Evolutionary conservation across 2,329 filamentous ascomycete genomes (phyloP).

Genomic region (Microcera coccophila): DNA sequence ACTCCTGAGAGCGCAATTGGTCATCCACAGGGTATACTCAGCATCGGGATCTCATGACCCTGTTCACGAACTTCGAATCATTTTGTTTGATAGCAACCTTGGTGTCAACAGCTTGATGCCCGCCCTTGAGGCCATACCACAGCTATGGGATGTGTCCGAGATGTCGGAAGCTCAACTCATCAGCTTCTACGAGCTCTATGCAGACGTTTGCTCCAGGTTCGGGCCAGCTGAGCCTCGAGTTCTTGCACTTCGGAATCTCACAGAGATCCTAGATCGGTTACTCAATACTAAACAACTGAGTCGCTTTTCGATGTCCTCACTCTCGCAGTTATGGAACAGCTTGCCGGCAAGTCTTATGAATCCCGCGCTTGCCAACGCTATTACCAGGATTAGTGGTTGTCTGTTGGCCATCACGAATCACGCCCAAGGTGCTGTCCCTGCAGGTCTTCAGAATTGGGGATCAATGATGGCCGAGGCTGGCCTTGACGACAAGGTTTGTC

Average conservation of each 20-base stretch:
- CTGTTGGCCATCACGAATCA: constrained; percentile 37
- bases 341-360: constrained; percentile 39
- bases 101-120: constrained; percentile 35
- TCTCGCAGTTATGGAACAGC: constrained; percentile 41
- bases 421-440: constrained; percentile 7
- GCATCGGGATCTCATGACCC: constrained; percentile 22
- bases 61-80: constrained; percentile 19
- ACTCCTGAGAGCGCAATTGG: constrained; percentile 38
- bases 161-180: constrained; percentile 24
- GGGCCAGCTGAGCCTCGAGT: constrained; percentile 44
- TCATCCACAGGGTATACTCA: constrained; percentile 36
- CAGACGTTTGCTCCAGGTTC: constrained; percentile 37
- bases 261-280: constrained; percentile 41
- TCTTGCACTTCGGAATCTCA: constrained; percentile 46
- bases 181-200: constrained; percentile 42
- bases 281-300: constrained; percentile 26
- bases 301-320: constrained; percentile 30
- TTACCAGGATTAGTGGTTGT: constrained; percentile 46
- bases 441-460: constrained; percentile 42
- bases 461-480: constrained; percentile 47
- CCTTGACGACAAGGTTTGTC: constrained; percentile 46
- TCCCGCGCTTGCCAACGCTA: constrained; percentile 47
- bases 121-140: constrained; percentile 33
- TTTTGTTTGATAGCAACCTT: constrained; percentile 29
- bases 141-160: constrained; percentile 28